Evolutionary conservation across 768 basidiomycete genomes (phyloP).

Genomic region (Suillus subaureus): DNA sequence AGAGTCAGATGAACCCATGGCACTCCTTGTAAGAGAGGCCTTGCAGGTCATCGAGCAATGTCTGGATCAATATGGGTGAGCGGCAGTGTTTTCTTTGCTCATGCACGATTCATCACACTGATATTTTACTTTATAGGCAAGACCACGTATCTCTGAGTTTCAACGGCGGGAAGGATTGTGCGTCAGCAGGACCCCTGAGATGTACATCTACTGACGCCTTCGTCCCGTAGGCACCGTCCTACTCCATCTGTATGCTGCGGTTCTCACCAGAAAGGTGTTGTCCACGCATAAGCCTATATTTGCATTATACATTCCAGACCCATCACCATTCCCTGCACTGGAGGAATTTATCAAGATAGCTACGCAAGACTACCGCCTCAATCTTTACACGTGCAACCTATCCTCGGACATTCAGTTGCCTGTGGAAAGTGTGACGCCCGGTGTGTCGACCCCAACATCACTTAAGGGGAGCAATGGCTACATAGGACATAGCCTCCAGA

Average conservation of each 20-base stretch:
- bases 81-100: constrained; percentile 15
- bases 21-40: constrained; percentile 72
- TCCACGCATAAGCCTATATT: constrained; percentile 50
- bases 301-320: constrained; percentile 86
- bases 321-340: constrained; percentile 82
- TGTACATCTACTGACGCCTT: constrained; percentile 8
- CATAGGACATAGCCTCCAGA: constrained; percentile 19
- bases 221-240: constrained; percentile 81
- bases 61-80: constrained; percentile 82
- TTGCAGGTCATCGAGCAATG: constrained; percentile 79
- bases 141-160: constrained; percentile 86
- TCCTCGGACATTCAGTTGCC: constrained; percentile 44
- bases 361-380: constrained; percentile 66
- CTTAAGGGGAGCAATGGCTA: constrained; percentile 14
- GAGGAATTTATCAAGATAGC: constrained; percentile 81
- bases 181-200: constrained; percentile 26
- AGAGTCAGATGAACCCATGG: constrained; percentile 53
- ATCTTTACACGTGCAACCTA: constrained; percentile 52
- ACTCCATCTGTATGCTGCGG: constrained; percentile 83
- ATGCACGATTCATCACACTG: constrained; percentile 6
- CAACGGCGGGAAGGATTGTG: constrained; percentile 99
- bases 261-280: constrained; percentile 49
- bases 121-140: constrained; percentile 44
- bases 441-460: constrained; percentile 29
- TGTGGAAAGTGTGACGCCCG: constrained; percentile 49